phyloP scores from a whole-genome alignment of 2,329 filamentous ascomycete genomes.

The Aureobasidium sp. region DNA sequence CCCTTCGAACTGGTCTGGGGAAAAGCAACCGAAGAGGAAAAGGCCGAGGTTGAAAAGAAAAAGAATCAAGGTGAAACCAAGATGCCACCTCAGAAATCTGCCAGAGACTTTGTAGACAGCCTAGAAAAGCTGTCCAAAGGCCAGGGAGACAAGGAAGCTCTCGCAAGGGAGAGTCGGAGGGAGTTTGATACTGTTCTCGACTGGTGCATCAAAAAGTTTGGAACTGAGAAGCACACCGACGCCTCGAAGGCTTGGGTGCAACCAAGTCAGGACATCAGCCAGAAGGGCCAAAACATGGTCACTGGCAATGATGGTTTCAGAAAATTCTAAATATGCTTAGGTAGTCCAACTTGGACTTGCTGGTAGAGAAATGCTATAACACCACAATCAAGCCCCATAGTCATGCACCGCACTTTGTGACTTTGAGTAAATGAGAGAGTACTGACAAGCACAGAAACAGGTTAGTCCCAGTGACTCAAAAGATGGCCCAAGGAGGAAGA shows the following conservation, averaged over 20 bases:
- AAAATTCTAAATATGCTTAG: conserved; percentile 31
- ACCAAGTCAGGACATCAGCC: conserved; percentile 33
- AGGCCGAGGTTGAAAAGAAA: neutral
- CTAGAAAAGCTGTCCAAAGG: conserved; percentile 32
- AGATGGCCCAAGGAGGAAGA: no score
- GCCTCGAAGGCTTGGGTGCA: conserved; percentile 37
- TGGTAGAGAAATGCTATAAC: neutral
- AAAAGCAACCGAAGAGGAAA: conserved; percentile 9
- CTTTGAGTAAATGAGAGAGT: neutral
- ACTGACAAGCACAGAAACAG: neutral
- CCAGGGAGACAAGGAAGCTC: conserved; percentile 22
- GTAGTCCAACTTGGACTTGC: neutral
- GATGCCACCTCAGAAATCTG: conserved; percentile 17
- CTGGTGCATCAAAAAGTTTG: conserved; percentile 41
- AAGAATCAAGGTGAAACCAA: conserved; percentile 8
- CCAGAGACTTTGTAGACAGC: conserved; percentile 26
- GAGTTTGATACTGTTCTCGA: conserved; percentile 37
- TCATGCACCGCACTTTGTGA: neutral
- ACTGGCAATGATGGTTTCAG: conserved; percentile 37
- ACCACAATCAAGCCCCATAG: neutral
- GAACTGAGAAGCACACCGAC: conserved; percentile 34
- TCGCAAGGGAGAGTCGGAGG: conserved; percentile 29
- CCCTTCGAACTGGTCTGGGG: conserved; percentile 30
- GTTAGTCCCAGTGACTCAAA: neutral
- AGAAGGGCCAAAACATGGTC: conserved; percentile 37